Conservation (phyloP, 1,284 basidiomycete genomes). For the Grifola frondosa region DNA sequence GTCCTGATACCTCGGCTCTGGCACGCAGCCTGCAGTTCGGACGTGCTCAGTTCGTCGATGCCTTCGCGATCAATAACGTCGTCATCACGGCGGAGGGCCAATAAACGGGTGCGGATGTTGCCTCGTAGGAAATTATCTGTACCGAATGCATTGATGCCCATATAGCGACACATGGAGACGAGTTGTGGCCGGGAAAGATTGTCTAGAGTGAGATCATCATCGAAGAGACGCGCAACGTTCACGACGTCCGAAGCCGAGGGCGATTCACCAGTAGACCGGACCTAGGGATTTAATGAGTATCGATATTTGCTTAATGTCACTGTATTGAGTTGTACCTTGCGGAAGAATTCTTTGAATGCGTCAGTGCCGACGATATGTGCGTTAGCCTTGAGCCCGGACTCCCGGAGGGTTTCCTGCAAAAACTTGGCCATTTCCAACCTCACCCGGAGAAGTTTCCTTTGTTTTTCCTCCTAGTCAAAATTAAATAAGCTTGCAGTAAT, state of each 20-base stretch:
- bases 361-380: slow-evolving; percentile 90
- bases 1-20: slow-evolving; percentile 95
- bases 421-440: slow-evolving; percentile 99
- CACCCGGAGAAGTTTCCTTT: slow-evolving; percentile 92
- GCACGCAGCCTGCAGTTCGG: slow-evolving; percentile 91
- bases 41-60: slow-evolving; percentile 85
- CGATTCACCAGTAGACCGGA: slow-evolving; percentile 92
- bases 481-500: neutral
- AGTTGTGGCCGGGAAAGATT: slow-evolving; percentile 97
- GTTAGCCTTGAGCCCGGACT: slow-evolving; percentile 91
- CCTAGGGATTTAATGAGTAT: slow-evolving; percentile 40
- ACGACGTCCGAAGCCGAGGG: slow-evolving; percentile 89
- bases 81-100: slow-evolving; percentile 89
- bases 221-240: slow-evolving; percentile 94
- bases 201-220: slow-evolving; percentile 97
- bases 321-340: slow-evolving; percentile 63
- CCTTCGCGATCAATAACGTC: slow-evolving; percentile 90
- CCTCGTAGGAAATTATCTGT: slow-evolving; percentile 98
- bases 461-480: slow-evolving; percentile 85
- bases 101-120: slow-evolving; percentile 84
- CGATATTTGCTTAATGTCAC: slow-evolving; percentile 1
- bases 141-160: slow-evolving; percentile 98
- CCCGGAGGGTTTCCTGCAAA: slow-evolving; percentile 94
- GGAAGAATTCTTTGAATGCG: slow-evolving; percentile 99
- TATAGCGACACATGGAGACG: slow-evolving; percentile 95